Conservation (phyloP, 139 green algal species). For the Mesotaenium endlicherianum region DNA sequence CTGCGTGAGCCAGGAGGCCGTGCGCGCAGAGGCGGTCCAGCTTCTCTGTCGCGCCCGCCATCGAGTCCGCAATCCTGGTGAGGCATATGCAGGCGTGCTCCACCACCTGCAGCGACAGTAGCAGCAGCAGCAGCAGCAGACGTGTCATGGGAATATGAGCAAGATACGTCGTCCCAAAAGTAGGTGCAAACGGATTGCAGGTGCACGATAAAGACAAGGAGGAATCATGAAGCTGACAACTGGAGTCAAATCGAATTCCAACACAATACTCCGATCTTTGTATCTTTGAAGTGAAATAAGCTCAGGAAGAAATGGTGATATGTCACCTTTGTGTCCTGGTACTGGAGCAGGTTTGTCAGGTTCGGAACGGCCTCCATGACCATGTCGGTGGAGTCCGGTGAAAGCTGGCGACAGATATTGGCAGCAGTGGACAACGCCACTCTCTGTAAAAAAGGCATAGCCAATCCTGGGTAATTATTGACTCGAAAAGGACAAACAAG, state of each 20-base stretch:
- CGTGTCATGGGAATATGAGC: too few species aligned
- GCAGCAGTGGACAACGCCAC: conserved; percentile 84
- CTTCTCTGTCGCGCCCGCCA: conserved; percentile 48
- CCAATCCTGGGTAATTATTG: too few species aligned
- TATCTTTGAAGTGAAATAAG: too few species aligned
- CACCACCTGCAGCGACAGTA: conserved; percentile 69
- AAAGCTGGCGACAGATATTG: conserved; percentile 79
- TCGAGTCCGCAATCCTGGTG: conserved; percentile 73
- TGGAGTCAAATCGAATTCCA: neutral
- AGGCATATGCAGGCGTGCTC: conserved; percentile 83
- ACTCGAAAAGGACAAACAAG: too few species aligned
- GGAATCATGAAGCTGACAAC: neutral
- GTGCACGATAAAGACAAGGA: neutral
- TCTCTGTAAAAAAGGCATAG: conserved; percentile 48
- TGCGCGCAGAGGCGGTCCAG: conserved; percentile 69
- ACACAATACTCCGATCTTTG: too few species aligned
- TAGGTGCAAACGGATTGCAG: too few species aligned
- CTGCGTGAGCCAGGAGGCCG: conserved; percentile 71
- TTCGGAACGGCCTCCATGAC: conserved; percentile 77
- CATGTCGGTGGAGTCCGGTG: conserved; percentile 51
- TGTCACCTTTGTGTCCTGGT: conserved; percentile 62
- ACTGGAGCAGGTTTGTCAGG: conserved; percentile 80
- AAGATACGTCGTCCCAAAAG: too few species aligned
- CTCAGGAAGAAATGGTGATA: too few species aligned
- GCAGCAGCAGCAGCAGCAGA: too few species aligned